Conservation (phyloP, 2,329 filamentous ascomycete species). For the Aspergillus tamarii region DNA sequence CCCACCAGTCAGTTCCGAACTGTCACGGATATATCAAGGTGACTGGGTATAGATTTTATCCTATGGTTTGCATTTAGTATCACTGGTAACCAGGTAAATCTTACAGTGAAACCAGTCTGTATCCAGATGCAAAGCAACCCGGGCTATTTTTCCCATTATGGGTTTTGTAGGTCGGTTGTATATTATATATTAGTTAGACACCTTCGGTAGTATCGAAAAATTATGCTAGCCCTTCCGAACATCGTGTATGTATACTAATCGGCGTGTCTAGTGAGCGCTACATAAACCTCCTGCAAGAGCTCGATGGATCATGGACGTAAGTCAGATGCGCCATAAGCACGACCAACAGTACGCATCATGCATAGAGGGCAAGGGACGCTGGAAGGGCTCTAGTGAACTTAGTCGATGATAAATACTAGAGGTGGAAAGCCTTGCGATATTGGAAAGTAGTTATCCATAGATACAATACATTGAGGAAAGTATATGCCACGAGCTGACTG, state of each 20-base stretch:
- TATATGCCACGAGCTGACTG: not conserved
- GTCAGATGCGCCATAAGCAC: no score
- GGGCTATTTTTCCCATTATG: not conserved
- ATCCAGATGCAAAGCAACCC: not conserved
- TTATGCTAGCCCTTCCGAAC: no score
- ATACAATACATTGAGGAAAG: no score
- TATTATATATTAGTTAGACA: not conserved
- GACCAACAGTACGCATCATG: not conserved
- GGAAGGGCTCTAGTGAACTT: not conserved
- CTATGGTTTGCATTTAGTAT: not conserved
- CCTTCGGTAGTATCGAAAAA: not conserved
- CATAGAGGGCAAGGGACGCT: not conserved
- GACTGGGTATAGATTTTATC: no score
- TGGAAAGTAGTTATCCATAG: no score
- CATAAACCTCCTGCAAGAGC: not conserved
- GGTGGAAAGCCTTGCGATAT: no score
- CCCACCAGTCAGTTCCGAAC: no score
- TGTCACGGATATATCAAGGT: no score
- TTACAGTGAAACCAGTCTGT: not conserved
- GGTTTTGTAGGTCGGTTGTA: not conserved
- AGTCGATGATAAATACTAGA: no score
- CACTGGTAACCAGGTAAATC: not conserved
- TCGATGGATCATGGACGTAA: not conserved
- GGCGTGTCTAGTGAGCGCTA: not conserved
- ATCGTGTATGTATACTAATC: not conserved